Percentiles rank a stretch among this genome's conserved stretches.
phyloP scores from a whole-genome alignment of 2,329 filamentous ascomycete genomes.

The Talaromyces atroroseus region DNA sequence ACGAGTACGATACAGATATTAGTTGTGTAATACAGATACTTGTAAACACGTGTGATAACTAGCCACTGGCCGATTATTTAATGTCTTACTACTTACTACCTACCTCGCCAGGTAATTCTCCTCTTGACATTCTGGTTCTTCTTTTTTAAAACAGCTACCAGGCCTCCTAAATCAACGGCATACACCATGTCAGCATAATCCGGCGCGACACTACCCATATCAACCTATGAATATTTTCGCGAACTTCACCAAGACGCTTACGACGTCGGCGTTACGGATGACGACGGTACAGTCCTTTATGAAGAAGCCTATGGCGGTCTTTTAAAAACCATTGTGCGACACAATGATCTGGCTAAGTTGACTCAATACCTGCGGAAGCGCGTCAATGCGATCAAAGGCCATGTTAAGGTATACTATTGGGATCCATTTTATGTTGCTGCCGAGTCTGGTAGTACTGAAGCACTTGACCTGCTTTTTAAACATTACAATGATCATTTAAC shows the following conservation, averaged over 20 bases:
- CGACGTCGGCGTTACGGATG: background rate
- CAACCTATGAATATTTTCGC: background rate
- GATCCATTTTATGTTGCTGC: slow-evolving; percentile 11
- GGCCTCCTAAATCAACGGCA: too few relatives aligned
- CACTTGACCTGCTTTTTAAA: slow-evolving; percentile 8
- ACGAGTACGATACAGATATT: too few relatives aligned
- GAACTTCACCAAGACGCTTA: background rate
- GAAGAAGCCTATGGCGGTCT: slow-evolving; percentile 5
- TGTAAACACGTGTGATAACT: too few relatives aligned
- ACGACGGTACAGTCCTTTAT: slow-evolving; percentile 6
- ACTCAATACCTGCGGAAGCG: slow-evolving; percentile 2
- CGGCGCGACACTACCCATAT: background rate
- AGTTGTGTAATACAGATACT: too few relatives aligned
- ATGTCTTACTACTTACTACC: too few relatives aligned
- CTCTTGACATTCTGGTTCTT: too few relatives aligned
- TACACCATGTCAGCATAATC: too few relatives aligned
- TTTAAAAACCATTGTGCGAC: slow-evolving; percentile 1
- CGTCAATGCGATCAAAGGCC: background rate
- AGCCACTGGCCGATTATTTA: too few relatives aligned
- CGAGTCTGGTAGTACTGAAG: slow-evolving; percentile 7
- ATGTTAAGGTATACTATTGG: slow-evolving; percentile 3
- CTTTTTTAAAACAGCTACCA: too few relatives aligned
- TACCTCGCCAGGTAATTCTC: too few relatives aligned
- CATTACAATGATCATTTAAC: slow-evolving; percentile 5
- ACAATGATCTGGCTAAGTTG: background rate